phyloP scores from a whole-genome alignment of 495 filamentous ascomycete genomes.

The Aspergillus haitiensis region DNA sequence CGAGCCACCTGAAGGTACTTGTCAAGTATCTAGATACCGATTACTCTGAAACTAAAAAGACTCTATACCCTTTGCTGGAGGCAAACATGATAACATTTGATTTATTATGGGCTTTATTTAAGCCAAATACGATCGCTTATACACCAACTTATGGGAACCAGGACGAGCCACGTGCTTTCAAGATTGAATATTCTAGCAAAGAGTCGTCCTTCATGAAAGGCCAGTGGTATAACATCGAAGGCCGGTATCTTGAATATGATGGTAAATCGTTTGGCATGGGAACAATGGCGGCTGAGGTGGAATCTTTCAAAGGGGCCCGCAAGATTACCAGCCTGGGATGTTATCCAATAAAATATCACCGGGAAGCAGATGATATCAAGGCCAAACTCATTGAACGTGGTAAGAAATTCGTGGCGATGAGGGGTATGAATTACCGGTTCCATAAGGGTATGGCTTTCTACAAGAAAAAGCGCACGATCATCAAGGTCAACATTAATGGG shows the following conservation, averaged over 20 bases:
- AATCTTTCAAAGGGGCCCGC: constrained; percentile 76
- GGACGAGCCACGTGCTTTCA: constrained; percentile 88
- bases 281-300: constrained; percentile 69
- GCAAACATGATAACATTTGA: constrained; percentile 89
- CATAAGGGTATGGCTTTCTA: constrained; percentile 79
- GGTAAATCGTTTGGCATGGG: constrained; percentile 73
- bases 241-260: constrained; percentile 81
- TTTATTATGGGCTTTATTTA: constrained; percentile 86
- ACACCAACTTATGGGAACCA: constrained; percentile 75
- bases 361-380: constrained; percentile 64
- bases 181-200: constrained; percentile 75
- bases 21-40: constrained; percentile 81
- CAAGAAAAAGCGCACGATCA: constrained; percentile 75
- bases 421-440: constrained; percentile 83
- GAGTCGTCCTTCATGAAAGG: constrained; percentile 72
- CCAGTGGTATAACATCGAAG: constrained; percentile 79
- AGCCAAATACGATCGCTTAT: constrained; percentile 83
- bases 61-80: constrained; percentile 78
- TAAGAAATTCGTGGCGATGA: constrained; percentile 75
- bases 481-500: constrained; percentile 88
- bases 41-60: constrained; percentile 76
- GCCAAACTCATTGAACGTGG: constrained; percentile 77
- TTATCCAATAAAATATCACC: constrained; percentile 83
- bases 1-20: constrained; percentile 71
- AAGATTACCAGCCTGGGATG: constrained; percentile 77